Conservation (phyloP, 148 eudicot genomes). For the Linanthus parryae region DNA sequence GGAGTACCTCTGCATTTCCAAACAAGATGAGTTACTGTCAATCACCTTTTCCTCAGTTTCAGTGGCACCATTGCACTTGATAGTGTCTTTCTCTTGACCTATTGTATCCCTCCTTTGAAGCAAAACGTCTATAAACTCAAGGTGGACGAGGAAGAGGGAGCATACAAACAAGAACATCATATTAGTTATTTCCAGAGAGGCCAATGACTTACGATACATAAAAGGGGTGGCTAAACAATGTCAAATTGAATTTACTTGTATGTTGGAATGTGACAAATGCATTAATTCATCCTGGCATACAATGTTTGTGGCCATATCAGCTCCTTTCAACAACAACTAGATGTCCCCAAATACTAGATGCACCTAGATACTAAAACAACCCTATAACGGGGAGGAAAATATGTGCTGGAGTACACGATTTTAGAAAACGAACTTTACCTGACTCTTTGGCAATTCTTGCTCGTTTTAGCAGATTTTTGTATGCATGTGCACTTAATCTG, state of each 20-base stretch:
- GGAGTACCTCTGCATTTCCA: slow-evolving; percentile 9
- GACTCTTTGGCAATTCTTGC: slow-evolving; percentile 1
- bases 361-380: neutral
- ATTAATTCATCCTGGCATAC: neutral
- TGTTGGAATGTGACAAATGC: neutral
- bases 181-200: no score
- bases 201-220: no score
- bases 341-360: neutral
- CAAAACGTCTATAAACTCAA: slow-evolving; percentile 9
- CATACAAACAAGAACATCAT: no score
- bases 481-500: slow-evolving; percentile 13
- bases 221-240: no score
- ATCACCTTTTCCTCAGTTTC: slow-evolving; percentile 1
- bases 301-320: neutral
- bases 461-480: slow-evolving; percentile 13
- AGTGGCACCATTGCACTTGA: neutral
- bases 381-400: neutral
- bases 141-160: neutral
- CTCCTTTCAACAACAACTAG: neutral
- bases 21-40: neutral
- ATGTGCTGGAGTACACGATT: neutral
- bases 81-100: neutral
- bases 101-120: slow-evolving; percentile 4
- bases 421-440: slow-evolving; percentile 1
- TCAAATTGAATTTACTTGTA: neutral